A percentile compares a stretch with the other conserved stretches of the same genome.
Evolutionary conservation across 129 eudicot genomes (phyloP).

Genomic region (Centaurea solstitialis): DNA sequence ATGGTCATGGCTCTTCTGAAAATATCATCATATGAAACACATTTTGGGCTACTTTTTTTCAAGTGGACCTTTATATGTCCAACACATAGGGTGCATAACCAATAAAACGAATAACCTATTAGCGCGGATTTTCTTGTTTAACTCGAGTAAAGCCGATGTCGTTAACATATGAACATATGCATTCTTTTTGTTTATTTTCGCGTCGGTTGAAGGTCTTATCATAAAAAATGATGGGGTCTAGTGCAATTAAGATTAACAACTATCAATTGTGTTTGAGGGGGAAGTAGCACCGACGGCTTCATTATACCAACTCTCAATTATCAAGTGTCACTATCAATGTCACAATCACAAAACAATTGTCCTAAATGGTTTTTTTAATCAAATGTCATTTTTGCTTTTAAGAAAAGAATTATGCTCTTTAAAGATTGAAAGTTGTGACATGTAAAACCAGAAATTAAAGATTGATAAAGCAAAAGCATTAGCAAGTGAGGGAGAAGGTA

Average conservation of each 20-base stretch:
- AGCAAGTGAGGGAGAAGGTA: conserved; percentile 6
- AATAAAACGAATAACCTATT: conserved; percentile 12
- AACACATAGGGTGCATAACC: conserved; percentile 20
- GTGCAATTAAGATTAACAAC: conserved; percentile 12
- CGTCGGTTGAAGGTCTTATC: conserved; percentile 2
- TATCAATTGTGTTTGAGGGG: neutral
- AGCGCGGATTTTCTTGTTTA: neutral
- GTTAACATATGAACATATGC: neutral
- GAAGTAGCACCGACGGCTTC: conserved; percentile 23
- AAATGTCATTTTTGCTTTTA: neutral
- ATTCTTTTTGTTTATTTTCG: conserved; percentile 7
- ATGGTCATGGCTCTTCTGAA: neutral
- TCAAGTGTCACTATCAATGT: conserved; percentile 13
- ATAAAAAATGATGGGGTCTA: conserved; percentile 20
- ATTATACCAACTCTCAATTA: conserved; percentile 15
- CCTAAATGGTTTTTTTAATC: conserved; percentile 9
- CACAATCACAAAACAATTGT: neutral
- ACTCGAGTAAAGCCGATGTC: neutral
- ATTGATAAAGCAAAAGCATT: conserved; percentile 28
- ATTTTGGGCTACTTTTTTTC: neutral
- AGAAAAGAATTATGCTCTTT: neutral
- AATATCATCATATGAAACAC: neutral
- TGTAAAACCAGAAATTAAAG: conserved; percentile 18
- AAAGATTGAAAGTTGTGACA: conserved; percentile 12
- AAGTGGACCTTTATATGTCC: conserved; percentile 31